Percentiles rank a stretch among this genome's conserved stretches.
These are phyloP conservation scores for Herpomyces periplanetae DNA, from an alignment of 2,329 filamentous ascomycete species.

Conservation along the genomic window DNA sequence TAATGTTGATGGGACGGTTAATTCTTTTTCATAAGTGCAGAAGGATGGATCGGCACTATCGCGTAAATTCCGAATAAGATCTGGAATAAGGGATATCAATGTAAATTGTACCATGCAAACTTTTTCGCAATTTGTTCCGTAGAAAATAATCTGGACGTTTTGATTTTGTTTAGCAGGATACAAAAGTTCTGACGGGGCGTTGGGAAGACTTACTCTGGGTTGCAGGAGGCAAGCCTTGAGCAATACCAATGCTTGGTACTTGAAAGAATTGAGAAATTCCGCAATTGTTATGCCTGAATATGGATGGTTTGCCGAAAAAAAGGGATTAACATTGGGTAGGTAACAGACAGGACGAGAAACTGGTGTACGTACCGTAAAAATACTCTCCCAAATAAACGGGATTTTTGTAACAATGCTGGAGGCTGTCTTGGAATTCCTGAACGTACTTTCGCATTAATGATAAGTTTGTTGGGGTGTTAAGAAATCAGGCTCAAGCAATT, in stretches of 20 bases:
- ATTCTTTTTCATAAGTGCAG: conserved; percentile 33
- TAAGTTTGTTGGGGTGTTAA: no score
- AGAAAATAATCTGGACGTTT: conserved; percentile 52
- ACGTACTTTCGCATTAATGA: no score
- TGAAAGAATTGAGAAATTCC: conserved; percentile 73
- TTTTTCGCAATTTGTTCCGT: conserved; percentile 73
- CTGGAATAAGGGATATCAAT: conserved; percentile 69
- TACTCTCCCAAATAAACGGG: no score
- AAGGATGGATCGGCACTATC: conserved; percentile 84
- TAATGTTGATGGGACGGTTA: conserved; percentile 40
- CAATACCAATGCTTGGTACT: conserved; percentile 65
- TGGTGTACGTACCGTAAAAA: no score
- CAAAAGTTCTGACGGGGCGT: conserved; percentile 1
- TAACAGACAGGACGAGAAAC: no score
- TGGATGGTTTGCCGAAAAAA: no score
- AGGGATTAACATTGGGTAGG: no score
- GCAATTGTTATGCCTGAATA: conserved; percentile 24
- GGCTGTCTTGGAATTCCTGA: no score
- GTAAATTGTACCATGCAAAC: conserved; percentile 97
- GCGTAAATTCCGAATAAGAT: conserved; percentile 56
- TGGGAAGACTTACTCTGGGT: conserved; percentile 25
- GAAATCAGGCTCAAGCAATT: no score
- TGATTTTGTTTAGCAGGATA: conserved; percentile 4
- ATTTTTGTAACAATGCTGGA: no score
- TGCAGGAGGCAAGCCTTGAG: conserved; percentile 78